phyloP scores from a whole-genome alignment of 768 basidiomycete species.

The Chiua virens region DNA sequence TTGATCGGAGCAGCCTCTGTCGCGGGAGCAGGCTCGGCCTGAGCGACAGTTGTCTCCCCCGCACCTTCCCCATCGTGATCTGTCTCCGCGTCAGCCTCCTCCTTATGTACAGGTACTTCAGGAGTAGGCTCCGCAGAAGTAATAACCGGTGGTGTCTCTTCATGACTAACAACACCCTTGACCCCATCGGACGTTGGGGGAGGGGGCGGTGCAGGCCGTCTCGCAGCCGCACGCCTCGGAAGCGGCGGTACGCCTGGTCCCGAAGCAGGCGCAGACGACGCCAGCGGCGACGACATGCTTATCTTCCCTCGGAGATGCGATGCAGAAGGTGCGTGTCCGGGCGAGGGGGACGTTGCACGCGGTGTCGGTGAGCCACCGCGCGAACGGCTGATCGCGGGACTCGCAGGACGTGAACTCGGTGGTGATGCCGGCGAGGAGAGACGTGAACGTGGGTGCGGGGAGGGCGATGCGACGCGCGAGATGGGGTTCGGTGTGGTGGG shows the following conservation, averaged over 20 bases:
- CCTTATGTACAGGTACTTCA: not conserved
- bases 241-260: slow-evolving; percentile 50
- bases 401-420: slow-evolving; percentile 30
- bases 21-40: not conserved
- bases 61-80: not conserved
- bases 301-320: slow-evolving; percentile 17
- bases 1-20: not conserved
- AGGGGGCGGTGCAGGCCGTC: slow-evolving; percentile 35
- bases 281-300: slow-evolving; percentile 27
- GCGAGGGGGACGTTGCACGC: slow-evolving; percentile 12
- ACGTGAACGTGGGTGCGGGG: slow-evolving; percentile 36
- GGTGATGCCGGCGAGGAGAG: slow-evolving; percentile 30
- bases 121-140: not conserved
- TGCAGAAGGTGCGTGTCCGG: slow-evolving; percentile 1
- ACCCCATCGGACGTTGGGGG: slow-evolving; percentile 9
- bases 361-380: slow-evolving; percentile 25
- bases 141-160: not conserved
- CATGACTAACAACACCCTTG: slow-evolving; percentile 1
- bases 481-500: slow-evolving; percentile 29
- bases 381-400: slow-evolving; percentile 24
- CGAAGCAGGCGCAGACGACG: slow-evolving; percentile 33
- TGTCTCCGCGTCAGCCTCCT: slow-evolving; percentile 3
- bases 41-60: not conserved
- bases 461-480: slow-evolving; percentile 15
- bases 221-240: slow-evolving; percentile 63